A percentile compares a stretch with the other conserved stretches of the same genome.
Conservation (phyloP, 2,329 filamentous ascomycete genomes). For the Aspergillus glaucus region DNA sequence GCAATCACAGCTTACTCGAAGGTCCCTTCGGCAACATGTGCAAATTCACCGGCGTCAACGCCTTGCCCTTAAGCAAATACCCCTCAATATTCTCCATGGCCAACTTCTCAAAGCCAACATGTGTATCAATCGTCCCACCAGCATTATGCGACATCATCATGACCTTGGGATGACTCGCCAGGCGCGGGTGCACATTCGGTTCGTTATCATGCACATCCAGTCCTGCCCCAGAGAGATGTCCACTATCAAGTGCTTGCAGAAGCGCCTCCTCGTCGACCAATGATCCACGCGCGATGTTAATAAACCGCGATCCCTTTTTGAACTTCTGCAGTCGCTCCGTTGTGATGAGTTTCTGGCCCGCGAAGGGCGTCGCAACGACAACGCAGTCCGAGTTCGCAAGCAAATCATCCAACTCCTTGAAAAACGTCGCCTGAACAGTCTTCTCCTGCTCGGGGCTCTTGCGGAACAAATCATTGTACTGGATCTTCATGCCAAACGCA, state of each 20-base stretch:
- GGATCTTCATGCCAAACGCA: conserved; percentile 61
- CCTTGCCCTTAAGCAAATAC: conserved; percentile 29
- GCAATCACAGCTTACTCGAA: conserved; percentile 7
- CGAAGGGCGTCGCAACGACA: conserved; percentile 42
- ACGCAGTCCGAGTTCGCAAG: conserved; percentile 41
- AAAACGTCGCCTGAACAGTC: conserved; percentile 36
- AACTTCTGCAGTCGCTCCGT: conserved; percentile 38
- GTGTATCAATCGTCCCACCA: conserved; percentile 44
- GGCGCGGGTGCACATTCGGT: conserved; percentile 43
- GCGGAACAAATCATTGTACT: conserved; percentile 47
- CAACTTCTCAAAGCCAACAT: conserved; percentile 44
- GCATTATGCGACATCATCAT: conserved; percentile 45
- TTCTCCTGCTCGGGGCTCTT: conserved; percentile 34
- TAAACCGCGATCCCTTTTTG: conserved; percentile 43
- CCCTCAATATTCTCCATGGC: conserved; percentile 43
- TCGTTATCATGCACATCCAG: conserved; percentile 52
- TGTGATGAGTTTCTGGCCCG: conserved; percentile 38
- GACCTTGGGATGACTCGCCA: conserved; percentile 38
- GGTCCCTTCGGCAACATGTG: conserved; percentile 40
- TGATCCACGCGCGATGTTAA: conserved; percentile 49
- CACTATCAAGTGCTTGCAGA: conserved; percentile 41
- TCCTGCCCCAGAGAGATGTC: conserved; percentile 43
- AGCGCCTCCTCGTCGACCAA: conserved; percentile 47
- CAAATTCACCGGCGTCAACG: conserved; percentile 54
- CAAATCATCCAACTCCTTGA: conserved; percentile 38